phyloP scores from a whole-genome alignment of 2,329 filamentous ascomycete genomes.

The Scytalidium lignicola region DNA sequence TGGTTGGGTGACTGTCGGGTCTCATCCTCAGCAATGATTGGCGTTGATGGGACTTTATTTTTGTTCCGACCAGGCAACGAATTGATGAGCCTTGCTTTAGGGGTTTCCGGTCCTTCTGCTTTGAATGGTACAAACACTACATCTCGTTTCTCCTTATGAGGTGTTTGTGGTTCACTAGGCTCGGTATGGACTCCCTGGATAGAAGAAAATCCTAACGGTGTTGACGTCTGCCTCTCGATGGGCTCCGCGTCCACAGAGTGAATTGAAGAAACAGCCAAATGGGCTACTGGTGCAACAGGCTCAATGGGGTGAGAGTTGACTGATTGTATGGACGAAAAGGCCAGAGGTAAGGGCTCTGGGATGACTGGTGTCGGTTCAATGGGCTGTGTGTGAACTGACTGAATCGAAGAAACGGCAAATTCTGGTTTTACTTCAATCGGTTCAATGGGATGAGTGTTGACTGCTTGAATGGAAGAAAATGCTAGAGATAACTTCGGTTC shows the following conservation, averaged over 20 bases:
- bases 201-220: not conserved
- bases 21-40: constrained; percentile 60
- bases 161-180: constrained; percentile 27
- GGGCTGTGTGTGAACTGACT: not conserved
- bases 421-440: constrained; percentile 1
- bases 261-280: not conserved
- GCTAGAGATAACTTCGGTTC: constrained; percentile 2
- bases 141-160: constrained; percentile 48
- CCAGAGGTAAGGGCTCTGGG: not conserved
- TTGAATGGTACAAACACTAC: constrained; percentile 49
- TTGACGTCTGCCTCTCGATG: constrained; percentile 18
- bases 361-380: not conserved
- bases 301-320: not conserved
- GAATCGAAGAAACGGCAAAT: not conserved
- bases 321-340: constrained; percentile 5
- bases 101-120: constrained; percentile 32
- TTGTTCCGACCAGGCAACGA: constrained; percentile 42
- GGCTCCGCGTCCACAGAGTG: constrained; percentile 15
- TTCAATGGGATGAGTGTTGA: constrained; percentile 24
- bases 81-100: constrained; percentile 36
- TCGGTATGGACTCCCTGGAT: constrained; percentile 13
- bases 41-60: constrained; percentile 31
- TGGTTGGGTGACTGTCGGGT: constrained; percentile 52
- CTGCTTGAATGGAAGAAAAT: constrained; percentile 7
- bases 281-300: not conserved